Evolutionary conservation across 2,329 filamentous ascomycete genomes (phyloP), one percentile per base, ranked within the genome.

Genomic region (Moelleriella libera): DNA sequence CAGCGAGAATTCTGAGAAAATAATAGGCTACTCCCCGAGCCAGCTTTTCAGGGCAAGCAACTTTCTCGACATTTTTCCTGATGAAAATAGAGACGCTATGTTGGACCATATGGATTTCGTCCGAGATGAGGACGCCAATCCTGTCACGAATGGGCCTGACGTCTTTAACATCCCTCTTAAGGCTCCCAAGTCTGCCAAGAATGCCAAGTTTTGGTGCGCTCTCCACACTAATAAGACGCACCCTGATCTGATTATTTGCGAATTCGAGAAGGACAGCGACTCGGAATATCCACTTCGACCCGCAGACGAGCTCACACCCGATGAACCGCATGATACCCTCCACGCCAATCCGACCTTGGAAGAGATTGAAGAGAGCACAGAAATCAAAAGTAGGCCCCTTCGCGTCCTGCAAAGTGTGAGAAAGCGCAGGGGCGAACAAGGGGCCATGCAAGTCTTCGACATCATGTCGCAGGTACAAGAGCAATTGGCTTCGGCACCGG

Each of bases 401-500:
- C 74, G 87, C 39, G 78, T 92, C 2, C 61, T 92, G 29, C 72
- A 85, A 37, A 87, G 82, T 58, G 84, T 86, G 0, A 76, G 86
- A 8, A 86, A 85, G 57, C 72, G 82, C 45, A 78, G 80, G 54
- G 85, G 85, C 5, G 85, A 92, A 57, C 84, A 86, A 43, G 83
- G 83, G 5, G 85, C 85, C 0, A 92, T 92, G 81, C 84, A 94
- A 56, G 85, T 92, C 1, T 94, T 94, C 63, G 88, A 88, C 62
- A 88, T 94, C 53, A 85, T 94, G 77, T 87, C 85, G 1, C 88
- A 95, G 60, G 83, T 95, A 1, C 88, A 94, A 60, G 87, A 94
- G 55, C 88, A 94, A 60, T 69, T 95, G 10, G 77, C 85, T 5
- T 76, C 79, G 30, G 85, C 88, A 1, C 71, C 79, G 0, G 82